Evolutionary conservation across 1,284 basidiomycete species (phyloP).

Genomic region (Apiotrichum gamsii): DNA sequence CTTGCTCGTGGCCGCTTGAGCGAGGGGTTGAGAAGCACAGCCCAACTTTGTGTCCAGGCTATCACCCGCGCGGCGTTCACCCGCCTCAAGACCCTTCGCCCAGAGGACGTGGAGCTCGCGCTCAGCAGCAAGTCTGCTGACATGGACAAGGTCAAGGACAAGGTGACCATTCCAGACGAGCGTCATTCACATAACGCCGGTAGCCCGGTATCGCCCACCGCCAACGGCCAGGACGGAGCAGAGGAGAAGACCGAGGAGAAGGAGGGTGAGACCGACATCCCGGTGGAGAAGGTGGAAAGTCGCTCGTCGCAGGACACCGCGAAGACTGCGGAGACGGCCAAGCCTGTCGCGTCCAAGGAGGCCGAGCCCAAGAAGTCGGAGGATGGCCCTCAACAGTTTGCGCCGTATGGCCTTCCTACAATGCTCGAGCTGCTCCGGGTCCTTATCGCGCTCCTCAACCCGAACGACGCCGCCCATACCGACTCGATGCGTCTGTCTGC

Average conservation of each 20-base stretch:
- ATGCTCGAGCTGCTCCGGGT: conserved; percentile 90
- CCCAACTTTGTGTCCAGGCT: conserved; percentile 86
- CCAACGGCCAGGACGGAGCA: neutral
- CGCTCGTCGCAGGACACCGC: neutral
- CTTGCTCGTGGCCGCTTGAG: conserved; percentile 93
- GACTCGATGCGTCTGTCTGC: conserved; percentile 91
- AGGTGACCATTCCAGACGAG: conserved; percentile 11
- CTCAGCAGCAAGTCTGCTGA: conserved; percentile 21
- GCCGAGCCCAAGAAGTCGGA: neutral
- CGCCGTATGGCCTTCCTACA: conserved; percentile 79
- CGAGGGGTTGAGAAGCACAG: conserved; percentile 66
- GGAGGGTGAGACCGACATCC: neutral
- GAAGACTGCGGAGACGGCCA: neutral
- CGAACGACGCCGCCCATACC: conserved; percentile 88
- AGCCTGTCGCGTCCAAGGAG: neutral
- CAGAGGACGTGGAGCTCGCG: conserved; percentile 33
- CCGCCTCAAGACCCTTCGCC: conserved; percentile 59
- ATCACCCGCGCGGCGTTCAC: conserved; percentile 77
- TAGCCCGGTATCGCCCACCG: no score
- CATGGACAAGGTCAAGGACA: conserved; percentile 24
- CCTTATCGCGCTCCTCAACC: conserved; percentile 89
- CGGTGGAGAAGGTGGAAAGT: neutral
- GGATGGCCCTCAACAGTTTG: conserved; percentile 26
- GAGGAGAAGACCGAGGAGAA: conserved; percentile 11
- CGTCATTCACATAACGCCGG: neutral